Evolutionary conservation across 164 flowering plant species (phyloP), one percentile per base, ranked within the genome.

Genomic region (Annona cherimola): DNA sequence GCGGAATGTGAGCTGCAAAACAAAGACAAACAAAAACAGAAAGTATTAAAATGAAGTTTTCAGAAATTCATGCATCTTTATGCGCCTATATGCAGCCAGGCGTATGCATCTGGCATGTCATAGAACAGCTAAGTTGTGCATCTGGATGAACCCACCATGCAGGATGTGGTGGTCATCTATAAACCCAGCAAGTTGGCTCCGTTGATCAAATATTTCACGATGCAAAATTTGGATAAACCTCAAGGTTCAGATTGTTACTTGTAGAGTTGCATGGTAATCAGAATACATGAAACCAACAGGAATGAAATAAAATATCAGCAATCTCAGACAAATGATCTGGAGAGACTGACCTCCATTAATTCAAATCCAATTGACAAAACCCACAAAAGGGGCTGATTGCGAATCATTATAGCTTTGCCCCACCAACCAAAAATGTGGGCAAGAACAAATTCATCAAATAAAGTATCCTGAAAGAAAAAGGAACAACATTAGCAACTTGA

Each of bases 381-480:
- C 99, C 99, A 96, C 20, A 94, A 77, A 81, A 96, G 97, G 42
- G 99, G 97, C 82, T 96, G 99, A 83, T 96, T 96, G 19, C 98
- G 96, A 50, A 96, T 96, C 93, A 96, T 87, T 79, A 96, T 96
- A 66, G 99, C 98, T 79, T 96, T 96, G 4, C 98, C 97, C 98
- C 99, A 96, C 99, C 99, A 96, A 71, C 99, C 99, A 79, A 96
- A 86, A 14, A 96, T 85, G 82, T 96, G 99, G 70, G 99, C 99
- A 8, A 84, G 74, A 63, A 96, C 96, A 86, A 96, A 96, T 77
- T 90, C 98, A 82, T 96, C 99, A 82, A 96, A 96, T 66, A 96
- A 83, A 60, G 99, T 96, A 1, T 88, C 99, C 99, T 96, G 74
- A 9, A 84, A 75, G 66, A 61, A 73, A 74, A 16, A 42, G 74